These are phyloP conservation scores for Paramyrothecium sp. DNA, from an alignment of 2,329 filamentous ascomycete genomes.

Conservation along the genomic window DNA sequence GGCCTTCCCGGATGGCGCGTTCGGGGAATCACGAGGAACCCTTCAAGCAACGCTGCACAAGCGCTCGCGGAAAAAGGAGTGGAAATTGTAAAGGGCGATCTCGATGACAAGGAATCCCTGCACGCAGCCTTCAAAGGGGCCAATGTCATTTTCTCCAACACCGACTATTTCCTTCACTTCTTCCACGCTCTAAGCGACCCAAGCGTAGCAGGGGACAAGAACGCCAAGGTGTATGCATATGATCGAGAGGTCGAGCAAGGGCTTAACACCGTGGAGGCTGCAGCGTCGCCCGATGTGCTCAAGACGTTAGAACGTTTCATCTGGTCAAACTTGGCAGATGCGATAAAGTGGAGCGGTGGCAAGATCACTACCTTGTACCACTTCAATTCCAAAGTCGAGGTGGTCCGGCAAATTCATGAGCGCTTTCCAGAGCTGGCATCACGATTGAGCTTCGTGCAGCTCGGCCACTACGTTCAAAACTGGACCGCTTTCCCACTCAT, in stretches of 20 bases:
- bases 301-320: slow-evolving; percentile 33
- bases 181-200: slow-evolving; percentile 7
- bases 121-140: slow-evolving; percentile 17
- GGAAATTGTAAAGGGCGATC: slow-evolving; percentile 19
- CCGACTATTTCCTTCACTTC: slow-evolving; percentile 22
- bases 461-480: slow-evolving; percentile 15
- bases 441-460: slow-evolving; percentile 16
- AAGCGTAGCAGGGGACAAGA: slow-evolving; percentile 6
- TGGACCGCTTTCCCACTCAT: background rate
- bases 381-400: slow-evolving; percentile 38
- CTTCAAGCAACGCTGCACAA: slow-evolving; percentile 11
- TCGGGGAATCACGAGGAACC: slow-evolving; percentile 22
- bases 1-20: slow-evolving; percentile 15
- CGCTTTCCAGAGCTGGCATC: slow-evolving; percentile 14
- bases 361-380: slow-evolving; percentile 39
- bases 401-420: slow-evolving; percentile 21
- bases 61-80: slow-evolving; percentile 13
- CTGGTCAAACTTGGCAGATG: slow-evolving; percentile 33
- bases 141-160: slow-evolving; percentile 24
- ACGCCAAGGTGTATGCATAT: slow-evolving; percentile 14
- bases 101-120: slow-evolving; percentile 14
- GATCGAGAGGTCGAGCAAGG: slow-evolving; percentile 33
- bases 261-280: slow-evolving; percentile 33
- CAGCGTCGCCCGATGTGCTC: slow-evolving; percentile 20
- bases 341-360: slow-evolving; percentile 32